Percentiles rank a stretch among this genome's conserved stretches.
These are phyloP conservation scores for Cercospora zeae-maydis DNA, from an alignment of 2,329 filamentous ascomycete genomes.

Conservation along the genomic window DNA sequence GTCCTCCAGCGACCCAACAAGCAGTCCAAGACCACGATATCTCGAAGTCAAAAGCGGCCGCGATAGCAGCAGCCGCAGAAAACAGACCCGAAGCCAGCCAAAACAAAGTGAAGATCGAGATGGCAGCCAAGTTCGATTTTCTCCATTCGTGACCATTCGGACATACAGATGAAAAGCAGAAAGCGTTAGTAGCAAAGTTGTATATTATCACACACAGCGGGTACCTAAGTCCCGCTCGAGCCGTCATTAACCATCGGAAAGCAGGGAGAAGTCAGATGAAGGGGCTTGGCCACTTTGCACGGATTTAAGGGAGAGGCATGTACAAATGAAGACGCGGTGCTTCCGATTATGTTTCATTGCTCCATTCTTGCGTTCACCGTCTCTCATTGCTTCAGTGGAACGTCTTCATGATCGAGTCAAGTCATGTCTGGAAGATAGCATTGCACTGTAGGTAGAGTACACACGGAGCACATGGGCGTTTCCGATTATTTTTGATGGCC, in stretches of 20 bases:
- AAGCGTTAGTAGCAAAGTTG: neutral
- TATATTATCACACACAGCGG: neutral
- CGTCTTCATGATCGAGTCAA: no score
- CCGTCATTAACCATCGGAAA: neutral
- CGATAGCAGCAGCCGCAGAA: neutral
- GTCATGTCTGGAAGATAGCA: no score
- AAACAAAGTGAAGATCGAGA: neutral
- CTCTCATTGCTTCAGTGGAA: no score
- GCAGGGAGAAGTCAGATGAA: neutral
- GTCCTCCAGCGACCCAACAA: neutral
- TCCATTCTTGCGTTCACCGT: no score
- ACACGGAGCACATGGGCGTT: no score
- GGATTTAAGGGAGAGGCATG: neutral
- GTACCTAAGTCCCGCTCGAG: neutral
- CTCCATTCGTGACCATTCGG: constrained; percentile 4
- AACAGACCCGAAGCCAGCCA: neutral
- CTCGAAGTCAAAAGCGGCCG: neutral
- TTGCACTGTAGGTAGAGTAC: no score
- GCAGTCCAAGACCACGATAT: neutral
- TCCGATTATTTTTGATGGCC: no score
- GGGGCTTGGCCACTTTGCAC: neutral
- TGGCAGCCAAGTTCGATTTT: constrained; percentile 6
- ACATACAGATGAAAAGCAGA: neutral
- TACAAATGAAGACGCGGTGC: neutral
- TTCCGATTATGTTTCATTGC: no score